Evolutionary conservation across 108 stramenopile genomes (phyloP).

Genomic region (Cyclotella cryptica): DNA sequence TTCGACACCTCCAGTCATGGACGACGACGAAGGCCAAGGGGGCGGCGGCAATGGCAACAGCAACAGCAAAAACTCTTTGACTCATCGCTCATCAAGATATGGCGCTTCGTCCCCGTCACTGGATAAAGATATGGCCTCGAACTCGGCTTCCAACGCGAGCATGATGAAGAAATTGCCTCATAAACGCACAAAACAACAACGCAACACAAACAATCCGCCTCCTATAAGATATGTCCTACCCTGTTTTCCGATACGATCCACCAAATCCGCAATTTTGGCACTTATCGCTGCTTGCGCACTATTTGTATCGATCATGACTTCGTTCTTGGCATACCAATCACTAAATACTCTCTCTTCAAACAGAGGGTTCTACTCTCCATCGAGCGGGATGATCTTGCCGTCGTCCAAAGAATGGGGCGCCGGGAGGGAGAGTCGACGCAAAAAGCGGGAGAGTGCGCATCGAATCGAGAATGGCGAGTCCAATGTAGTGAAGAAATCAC

Average conservation of each 20-base stretch:
- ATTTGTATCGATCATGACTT: conserved; percentile 26
- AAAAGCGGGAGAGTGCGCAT: conserved; percentile 18
- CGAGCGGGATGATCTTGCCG: conserved; percentile 34
- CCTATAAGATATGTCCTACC: conserved; percentile 42
- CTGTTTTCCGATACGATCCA: conserved; percentile 35
- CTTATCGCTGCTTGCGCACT: conserved; percentile 32
- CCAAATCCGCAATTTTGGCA: conserved; percentile 21
- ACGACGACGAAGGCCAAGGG: background rate
- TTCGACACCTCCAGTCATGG: background rate
- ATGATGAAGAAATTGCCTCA: background rate
- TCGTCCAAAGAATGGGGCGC: conserved; percentile 47
- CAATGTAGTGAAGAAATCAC: background rate
- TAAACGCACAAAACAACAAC: background rate
- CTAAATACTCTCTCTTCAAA: conserved; percentile 17
- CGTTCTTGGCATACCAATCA: conserved; percentile 38
- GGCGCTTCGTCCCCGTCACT: background rate
- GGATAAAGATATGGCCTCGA: no score
- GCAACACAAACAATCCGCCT: background rate
- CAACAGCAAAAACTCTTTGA: background rate
- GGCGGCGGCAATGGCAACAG: background rate
- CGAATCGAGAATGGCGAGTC: conserved; percentile 3
- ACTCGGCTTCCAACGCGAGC: background rate
- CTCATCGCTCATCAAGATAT: conserved; percentile 3
- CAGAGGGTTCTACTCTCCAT: conserved; percentile 16
- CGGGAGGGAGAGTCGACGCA: conserved; percentile 39